Percentiles rank a stretch among this genome's conserved stretches.
Conservation (phyloP, 208 protist genomes). For the Tritrichomonas musculus region DNA sequence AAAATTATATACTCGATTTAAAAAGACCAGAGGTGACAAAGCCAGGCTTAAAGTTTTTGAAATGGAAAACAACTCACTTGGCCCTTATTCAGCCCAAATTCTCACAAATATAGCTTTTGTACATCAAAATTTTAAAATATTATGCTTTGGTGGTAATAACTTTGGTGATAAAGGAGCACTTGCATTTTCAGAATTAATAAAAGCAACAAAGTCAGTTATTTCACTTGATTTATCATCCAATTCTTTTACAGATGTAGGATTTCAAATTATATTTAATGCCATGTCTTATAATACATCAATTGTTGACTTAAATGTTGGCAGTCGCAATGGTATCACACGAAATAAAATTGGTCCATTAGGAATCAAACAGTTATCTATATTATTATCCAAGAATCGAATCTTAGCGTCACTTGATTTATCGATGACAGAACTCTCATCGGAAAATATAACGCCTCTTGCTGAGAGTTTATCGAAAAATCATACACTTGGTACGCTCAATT, state of each 20-base stretch:
- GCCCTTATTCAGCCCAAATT: background rate
- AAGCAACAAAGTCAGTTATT: background rate
- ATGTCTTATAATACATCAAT: background rate
- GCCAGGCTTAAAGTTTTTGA: background rate
- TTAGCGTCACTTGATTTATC: background rate
- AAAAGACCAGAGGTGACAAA: background rate
- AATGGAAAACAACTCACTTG: background rate
- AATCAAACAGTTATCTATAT: background rate
- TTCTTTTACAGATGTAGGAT: background rate
- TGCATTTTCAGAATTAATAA: background rate
- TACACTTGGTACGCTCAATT: background rate
- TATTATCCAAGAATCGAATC: background rate
- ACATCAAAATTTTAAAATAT: background rate
- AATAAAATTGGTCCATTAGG: background rate
- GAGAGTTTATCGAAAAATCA: background rate
- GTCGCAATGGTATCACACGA: background rate
- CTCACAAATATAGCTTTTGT: background rate
- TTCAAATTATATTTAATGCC: background rate
- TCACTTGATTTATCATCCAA: conserved; percentile 21
- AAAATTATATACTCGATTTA: background rate
- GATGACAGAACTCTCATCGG: background rate
- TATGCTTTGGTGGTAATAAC: background rate
- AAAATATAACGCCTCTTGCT: background rate
- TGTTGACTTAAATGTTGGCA: background rate
- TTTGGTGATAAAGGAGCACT: background rate